These are phyloP conservation scores for Cutaneotrichosporon sp. DNA, from an alignment of 1,284 basidiomycete species.

Conservation along the genomic window DNA sequence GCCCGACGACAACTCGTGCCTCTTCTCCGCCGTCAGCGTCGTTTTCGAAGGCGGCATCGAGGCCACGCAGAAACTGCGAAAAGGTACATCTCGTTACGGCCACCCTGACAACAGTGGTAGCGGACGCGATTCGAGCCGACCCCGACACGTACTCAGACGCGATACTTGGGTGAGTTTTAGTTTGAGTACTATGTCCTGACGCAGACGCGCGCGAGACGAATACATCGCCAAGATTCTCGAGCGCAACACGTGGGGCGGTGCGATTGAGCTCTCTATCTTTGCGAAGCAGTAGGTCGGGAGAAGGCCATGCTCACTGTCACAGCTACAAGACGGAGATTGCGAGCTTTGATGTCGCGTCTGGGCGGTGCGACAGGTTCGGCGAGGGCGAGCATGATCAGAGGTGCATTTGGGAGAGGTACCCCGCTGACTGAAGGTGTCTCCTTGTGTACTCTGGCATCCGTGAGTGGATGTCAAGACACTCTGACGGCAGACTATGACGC, in stretches of 20 bases:
- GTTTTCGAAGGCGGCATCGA: conserved; percentile 76
- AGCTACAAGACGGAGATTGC: conserved; percentile 77
- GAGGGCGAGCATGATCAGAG: conserved; percentile 57
- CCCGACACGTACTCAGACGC: conserved; percentile 73
- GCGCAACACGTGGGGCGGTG: conserved; percentile 84
- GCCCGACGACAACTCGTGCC: conserved; percentile 88
- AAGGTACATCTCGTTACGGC: conserved; percentile 36
- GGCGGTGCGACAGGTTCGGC: conserved; percentile 79
- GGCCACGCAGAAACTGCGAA: conserved; percentile 52
- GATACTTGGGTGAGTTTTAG: conserved; percentile 68
- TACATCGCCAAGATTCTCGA: conserved; percentile 79
- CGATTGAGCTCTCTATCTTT: conserved; percentile 82
- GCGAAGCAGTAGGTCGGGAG: conserved; percentile 59
- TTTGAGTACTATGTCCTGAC: background rate
- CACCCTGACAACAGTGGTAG: conserved; percentile 63
- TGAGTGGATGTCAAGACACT: conserved; percentile 26
- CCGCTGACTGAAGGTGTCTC: conserved; percentile 51
- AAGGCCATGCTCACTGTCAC: conserved; percentile 5
- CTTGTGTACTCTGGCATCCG: conserved; percentile 87
- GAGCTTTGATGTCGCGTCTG: conserved; percentile 86
- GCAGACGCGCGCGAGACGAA: conserved; percentile 65
- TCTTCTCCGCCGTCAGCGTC: conserved; percentile 81
- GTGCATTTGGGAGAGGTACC: conserved; percentile 22
- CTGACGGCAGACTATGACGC: conserved; percentile 73
- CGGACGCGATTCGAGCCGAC: conserved; percentile 70